Evolutionary conservation across 495 filamentous ascomycete species (phyloP).

Genomic region (Oleoguttula mirabilis): DNA sequence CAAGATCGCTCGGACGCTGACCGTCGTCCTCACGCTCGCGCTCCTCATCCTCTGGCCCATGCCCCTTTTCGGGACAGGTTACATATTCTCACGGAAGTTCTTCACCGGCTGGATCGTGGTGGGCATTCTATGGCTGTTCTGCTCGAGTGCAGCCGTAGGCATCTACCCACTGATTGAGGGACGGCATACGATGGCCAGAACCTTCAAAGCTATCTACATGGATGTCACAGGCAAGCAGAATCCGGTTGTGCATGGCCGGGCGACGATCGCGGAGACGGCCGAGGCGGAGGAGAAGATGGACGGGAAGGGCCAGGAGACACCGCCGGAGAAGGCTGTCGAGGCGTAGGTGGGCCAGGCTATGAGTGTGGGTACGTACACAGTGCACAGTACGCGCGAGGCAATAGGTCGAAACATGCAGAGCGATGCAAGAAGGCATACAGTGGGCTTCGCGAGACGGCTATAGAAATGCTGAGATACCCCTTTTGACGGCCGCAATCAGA

Average conservation of each 20-base stretch:
- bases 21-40: slow-evolving; percentile 59
- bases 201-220: slow-evolving; percentile 50
- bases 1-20: slow-evolving; percentile 67
- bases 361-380: too few species aligned
- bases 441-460: too few species aligned
- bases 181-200: slow-evolving; percentile 51
- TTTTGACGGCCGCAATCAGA: too few species aligned
- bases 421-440: too few species aligned
- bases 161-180: slow-evolving; percentile 79
- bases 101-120: slow-evolving; percentile 87
- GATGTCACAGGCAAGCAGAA: slow-evolving; percentile 55
- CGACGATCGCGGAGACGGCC: slow-evolving; percentile 17
- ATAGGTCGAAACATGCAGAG: too few species aligned
- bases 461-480: too few species aligned
- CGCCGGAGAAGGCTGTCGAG: slow-evolving; percentile 8
- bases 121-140: slow-evolving; percentile 81
- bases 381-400: too few species aligned
- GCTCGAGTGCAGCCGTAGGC: slow-evolving; percentile 52
- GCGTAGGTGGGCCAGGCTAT: too few species aligned
- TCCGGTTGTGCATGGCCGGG: slow-evolving; percentile 21
- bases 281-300: slow-evolving; percentile 16
- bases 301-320: slow-evolving; percentile 12
- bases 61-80: slow-evolving; percentile 78
- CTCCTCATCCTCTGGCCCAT: slow-evolving; percentile 88
- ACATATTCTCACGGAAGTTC: slow-evolving; percentile 82